Percentiles rank a stretch among this genome's conserved stretches.
Evolutionary conservation across 1,284 basidiomycete genomes (phyloP).

Genomic region (Boletus smithii): DNA sequence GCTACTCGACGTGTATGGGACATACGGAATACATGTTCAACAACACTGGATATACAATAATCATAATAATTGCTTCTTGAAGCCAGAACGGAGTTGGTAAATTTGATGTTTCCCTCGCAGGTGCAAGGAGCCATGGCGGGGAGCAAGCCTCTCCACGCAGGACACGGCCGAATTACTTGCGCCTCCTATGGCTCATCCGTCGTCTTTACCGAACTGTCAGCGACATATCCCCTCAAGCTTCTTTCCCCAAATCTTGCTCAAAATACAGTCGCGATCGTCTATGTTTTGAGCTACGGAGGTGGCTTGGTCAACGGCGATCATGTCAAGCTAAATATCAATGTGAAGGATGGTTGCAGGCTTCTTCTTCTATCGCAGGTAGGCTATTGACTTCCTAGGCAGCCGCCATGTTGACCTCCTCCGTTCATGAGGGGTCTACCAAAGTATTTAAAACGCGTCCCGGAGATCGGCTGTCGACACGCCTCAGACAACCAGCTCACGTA

Average conservation of each 20-base stretch:
- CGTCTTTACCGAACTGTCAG: constrained; percentile 73
- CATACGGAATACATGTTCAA: constrained; percentile 35
- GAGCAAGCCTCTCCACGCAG: constrained; percentile 40
- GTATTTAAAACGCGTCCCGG: constrained; percentile 78
- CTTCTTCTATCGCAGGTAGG: constrained; percentile 80
- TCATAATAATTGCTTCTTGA: constrained; percentile 20
- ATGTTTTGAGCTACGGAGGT: constrained; percentile 88
- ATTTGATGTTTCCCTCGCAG: background rate
- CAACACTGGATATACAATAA: constrained; percentile 26
- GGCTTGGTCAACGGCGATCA: constrained; percentile 89
- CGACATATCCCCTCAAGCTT: constrained; percentile 89
- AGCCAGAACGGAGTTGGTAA: background rate
- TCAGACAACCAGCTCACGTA: constrained; percentile 12
- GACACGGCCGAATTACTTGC: constrained; percentile 55
- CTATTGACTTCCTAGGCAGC: constrained; percentile 6
- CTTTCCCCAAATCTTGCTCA: constrained; percentile 63
- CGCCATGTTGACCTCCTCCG: constrained; percentile 2
- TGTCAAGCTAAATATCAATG: constrained; percentile 61
- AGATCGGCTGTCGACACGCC: constrained; percentile 41
- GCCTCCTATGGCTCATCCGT: constrained; percentile 51
- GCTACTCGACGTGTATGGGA: constrained; percentile 33
- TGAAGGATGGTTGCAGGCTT: constrained; percentile 56
- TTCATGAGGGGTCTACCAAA: constrained; percentile 82
- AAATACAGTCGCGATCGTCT: constrained; percentile 63
- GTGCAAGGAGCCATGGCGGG: constrained; percentile 1